These are phyloP conservation scores for Sporothrix pallida DNA, from an alignment of 2,329 filamentous ascomycete species.

Conservation along the genomic window DNA sequence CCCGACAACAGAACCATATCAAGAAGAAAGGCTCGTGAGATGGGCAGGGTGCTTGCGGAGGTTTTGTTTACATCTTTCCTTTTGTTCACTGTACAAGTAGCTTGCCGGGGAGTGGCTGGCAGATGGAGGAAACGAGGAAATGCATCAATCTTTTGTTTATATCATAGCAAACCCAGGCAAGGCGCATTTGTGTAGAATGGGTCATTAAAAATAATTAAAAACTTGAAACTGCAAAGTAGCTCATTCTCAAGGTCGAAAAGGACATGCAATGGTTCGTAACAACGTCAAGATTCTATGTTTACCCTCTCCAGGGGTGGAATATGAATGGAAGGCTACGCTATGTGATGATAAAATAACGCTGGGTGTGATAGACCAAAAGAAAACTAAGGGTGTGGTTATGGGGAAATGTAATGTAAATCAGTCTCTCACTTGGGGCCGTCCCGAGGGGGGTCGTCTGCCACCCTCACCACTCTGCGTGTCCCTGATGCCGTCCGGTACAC, in stretches of 20 bases:
- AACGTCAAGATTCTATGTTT: background rate
- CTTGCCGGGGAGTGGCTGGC: background rate
- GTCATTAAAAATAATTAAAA: background rate
- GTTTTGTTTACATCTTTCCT: slow-evolving; percentile 1
- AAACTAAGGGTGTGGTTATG: background rate
- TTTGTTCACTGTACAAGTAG: slow-evolving; percentile 26
- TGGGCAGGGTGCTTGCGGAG: background rate
- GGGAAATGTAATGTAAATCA: background rate
- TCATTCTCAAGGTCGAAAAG: background rate
- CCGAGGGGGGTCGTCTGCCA: background rate
- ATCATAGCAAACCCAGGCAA: background rate
- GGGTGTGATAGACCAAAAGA: background rate
- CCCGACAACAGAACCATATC: background rate
- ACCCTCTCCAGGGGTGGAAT: background rate
- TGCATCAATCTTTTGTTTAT: slow-evolving; percentile 9
- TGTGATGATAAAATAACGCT: background rate
- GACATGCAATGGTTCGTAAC: background rate
- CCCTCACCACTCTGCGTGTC: slow-evolving; percentile 29
- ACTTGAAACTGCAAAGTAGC: background rate
- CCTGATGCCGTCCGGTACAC: slow-evolving; percentile 38
- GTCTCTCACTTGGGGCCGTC: background rate
- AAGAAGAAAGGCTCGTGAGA: background rate
- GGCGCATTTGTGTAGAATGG: background rate
- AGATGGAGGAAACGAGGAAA: slow-evolving; percentile 2
- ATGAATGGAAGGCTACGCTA: background rate